Base-by-base conservation (phyloP, 2,329 filamentous ascomycete species). In the Hypoxylon sp. region DNA sequence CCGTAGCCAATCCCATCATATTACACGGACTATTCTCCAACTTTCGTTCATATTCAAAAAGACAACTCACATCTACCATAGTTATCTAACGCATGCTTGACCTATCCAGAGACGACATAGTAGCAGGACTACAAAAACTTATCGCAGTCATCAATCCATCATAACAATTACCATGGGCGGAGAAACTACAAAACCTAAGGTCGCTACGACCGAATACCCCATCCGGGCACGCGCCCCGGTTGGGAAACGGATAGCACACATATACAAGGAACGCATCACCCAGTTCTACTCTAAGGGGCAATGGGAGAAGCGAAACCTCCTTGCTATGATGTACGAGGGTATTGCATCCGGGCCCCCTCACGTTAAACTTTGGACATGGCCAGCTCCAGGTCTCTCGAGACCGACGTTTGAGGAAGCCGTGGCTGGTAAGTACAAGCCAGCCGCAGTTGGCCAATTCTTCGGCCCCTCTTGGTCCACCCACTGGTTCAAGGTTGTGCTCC, bases 381-480 rank as follows among this genome's bases (percentile, higher is more conserved):
- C 92, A 63, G 93, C 94, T 13, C 94, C 94, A 1, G 85, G 91
- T 74, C 89, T 93, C 55, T 86, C 90, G 26, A 90, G 96, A 14
- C 96, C 96, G 1, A 90, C 91, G 3, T 99, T 99, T 82, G 83
- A 94, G 70, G 93, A 98, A 62, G 95, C 94, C 5, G 83, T 86
- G n/a, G 84, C 83, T 52, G 90, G 97, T 73, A 83, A 90, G 5
- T 99, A 95, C 83, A 87, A 86, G 56, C 86, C 90, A 53, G 92
- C 94, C 8, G 83, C 87, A 17, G 89, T 94, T 60, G 94, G 95
- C 65, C 86, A 91, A 64, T 89, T 85, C 5, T 98, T 98, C 74
- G 96, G 96, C 0, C 96, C 96, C 1, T 96, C 94, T 37, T 99
- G 96, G 96, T 92, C 94, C 1, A 99, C 96, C 8, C 96, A 98